Evolutionary conservation across 345 rosid species (phyloP).

Genomic region (Populus simonii): DNA sequence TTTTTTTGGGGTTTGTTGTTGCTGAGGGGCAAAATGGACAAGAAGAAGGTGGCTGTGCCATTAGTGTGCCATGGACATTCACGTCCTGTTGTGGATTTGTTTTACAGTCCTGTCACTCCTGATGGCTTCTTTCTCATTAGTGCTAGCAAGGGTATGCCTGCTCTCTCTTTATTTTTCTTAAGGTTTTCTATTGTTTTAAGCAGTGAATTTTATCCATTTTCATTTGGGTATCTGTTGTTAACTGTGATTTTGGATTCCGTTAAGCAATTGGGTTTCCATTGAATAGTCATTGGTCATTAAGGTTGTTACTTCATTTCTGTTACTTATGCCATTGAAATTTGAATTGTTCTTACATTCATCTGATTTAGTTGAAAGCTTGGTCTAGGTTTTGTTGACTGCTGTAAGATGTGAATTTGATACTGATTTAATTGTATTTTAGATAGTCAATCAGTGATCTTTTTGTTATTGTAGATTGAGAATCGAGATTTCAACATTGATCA

Average conservation of each 20-base stretch:
- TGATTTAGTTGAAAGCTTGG: neutral
- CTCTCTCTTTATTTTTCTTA: neutral
- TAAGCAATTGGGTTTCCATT: constrained; percentile 4
- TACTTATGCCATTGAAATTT: neutral
- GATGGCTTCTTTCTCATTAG: constrained; percentile 84
- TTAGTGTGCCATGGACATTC: constrained; percentile 88
- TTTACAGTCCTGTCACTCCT: constrained; percentile 71
- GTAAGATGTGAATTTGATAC: neutral
- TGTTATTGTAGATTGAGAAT: neutral
- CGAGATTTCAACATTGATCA: neutral
- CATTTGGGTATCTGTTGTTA: neutral
- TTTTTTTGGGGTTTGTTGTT: neutral
- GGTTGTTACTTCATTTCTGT: neutral
- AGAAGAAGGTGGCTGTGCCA: constrained; percentile 57
- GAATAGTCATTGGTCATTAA: neutral
- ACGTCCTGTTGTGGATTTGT: constrained; percentile 75
- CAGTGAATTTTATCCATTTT: neutral
- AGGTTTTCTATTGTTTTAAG: neutral
- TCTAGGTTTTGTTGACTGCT: neutral
- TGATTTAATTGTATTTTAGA: neutral
- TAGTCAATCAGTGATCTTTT: neutral
- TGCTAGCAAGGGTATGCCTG: constrained; percentile 69
- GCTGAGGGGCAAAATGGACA: constrained; percentile 31
- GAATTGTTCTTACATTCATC: neutral
- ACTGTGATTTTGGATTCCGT: constrained; percentile 7